Conservation (phyloP, 345 rosid species). For the Viola odorata region DNA sequence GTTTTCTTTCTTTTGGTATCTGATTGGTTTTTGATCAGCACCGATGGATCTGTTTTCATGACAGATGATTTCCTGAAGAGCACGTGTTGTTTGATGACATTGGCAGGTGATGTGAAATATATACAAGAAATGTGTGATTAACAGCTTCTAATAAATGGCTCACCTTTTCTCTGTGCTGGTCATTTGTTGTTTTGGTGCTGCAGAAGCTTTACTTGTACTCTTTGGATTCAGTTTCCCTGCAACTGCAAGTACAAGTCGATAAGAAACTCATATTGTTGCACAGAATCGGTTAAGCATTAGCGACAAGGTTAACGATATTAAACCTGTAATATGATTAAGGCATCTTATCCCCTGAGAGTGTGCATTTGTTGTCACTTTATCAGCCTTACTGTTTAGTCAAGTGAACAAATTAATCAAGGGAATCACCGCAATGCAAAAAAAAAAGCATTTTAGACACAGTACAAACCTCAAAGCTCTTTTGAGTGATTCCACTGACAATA, state of each 20-base stretch:
- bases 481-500: slow-evolving; percentile 76
- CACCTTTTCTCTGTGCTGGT: slow-evolving; percentile 52
- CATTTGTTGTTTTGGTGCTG: slow-evolving; percentile 10
- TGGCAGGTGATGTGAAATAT: neutral
- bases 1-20: slow-evolving; percentile 48
- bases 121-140: neutral
- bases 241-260: slow-evolving; percentile 27
- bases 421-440: neutral
- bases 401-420: neutral
- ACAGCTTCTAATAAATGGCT: slow-evolving; percentile 6
- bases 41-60: slow-evolving; percentile 29
- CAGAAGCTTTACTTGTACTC: slow-evolving; percentile 30
- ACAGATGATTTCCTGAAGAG: slow-evolving; percentile 50
- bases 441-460: neutral
- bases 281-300: neutral
- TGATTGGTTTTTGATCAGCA: slow-evolving; percentile 12
- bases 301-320: slow-evolving; percentile 4
- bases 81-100: slow-evolving; percentile 12
- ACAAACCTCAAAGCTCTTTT: slow-evolving; percentile 68
- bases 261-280: slow-evolving; percentile 1
- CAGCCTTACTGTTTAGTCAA: slow-evolving; percentile 57
- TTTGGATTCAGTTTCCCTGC: slow-evolving; percentile 41
- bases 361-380: slow-evolving; percentile 75
- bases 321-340: slow-evolving; percentile 79
- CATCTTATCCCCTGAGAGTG: slow-evolving; percentile 89